Percentiles rank a stretch among this genome's conserved stretches.
Evolutionary conservation across 768 basidiomycete species (phyloP).

Genomic region (Mycena capillaripes): DNA sequence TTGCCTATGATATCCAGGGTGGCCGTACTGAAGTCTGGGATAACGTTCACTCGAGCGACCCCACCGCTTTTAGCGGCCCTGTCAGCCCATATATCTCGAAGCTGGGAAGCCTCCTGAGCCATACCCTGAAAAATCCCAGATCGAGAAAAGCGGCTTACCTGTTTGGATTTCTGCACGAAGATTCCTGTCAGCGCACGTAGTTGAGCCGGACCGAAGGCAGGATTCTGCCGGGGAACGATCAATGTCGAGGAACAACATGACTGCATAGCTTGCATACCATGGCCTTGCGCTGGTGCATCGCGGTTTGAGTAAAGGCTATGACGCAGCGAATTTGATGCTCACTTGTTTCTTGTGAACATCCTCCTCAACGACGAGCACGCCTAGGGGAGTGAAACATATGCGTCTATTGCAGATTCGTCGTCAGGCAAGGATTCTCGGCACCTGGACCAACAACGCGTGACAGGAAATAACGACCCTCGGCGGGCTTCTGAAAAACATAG

Average conservation of each 20-base stretch:
- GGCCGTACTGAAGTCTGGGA: too few species aligned
- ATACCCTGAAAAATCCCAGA: too few species aligned
- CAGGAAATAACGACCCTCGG: conserved; percentile 41
- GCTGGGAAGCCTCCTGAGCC: too few species aligned
- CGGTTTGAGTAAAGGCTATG: background rate
- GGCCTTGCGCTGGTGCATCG: conserved; percentile 37
- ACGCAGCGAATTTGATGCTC: background rate
- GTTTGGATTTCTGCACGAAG: conserved; percentile 55
- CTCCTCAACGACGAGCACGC: conserved; percentile 49
- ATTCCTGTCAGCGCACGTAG: conserved; percentile 56
- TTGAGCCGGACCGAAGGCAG: conserved; percentile 61
- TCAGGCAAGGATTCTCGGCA: background rate
- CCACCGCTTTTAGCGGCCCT: too few species aligned
- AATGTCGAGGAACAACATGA: background rate
- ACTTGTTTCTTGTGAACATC: conserved; percentile 42
- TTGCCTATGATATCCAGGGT: too few species aligned
- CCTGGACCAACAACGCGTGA: conserved; percentile 43
- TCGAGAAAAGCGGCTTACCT: conserved; percentile 38
- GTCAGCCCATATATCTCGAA: too few species aligned
- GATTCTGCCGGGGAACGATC: conserved; percentile 50
- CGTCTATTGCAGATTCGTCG: background rate
- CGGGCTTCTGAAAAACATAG: conserved; percentile 59
- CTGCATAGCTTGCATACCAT: conserved; percentile 33
- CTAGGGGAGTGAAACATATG: conserved; percentile 38
- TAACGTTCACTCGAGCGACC: too few species aligned